Base-by-base conservation (phyloP, 2,329 filamentous ascomycete genomes). In the Cladosporium sp. region DNA sequence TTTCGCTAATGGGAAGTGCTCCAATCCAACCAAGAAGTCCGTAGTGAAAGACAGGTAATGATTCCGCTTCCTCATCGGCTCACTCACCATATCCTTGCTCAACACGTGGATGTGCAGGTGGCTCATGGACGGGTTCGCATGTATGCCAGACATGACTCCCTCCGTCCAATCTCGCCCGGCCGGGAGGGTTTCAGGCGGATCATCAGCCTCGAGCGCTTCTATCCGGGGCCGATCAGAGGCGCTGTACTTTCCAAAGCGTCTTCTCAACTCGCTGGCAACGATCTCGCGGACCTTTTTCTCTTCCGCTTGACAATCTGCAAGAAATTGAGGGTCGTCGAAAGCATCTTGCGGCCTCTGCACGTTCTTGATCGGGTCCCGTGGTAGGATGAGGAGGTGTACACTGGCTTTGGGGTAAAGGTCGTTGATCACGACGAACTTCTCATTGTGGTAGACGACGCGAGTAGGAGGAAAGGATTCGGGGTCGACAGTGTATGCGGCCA, bases 41-140 rank as follows among this genome's bases (percentile, higher is more conserved):
- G 93, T 96, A 35, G 86, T 88, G 79, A 98, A 98, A 69, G 91
- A 95, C 74, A 95, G 92, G 79, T 97, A 98, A 79, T 98, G 95
- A 76, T 93, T 94, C 69, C 88, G 84, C 75, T 94, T 88, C 79
- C 89, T 91, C 78, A 97, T 70, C 55, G 84, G 84, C 12, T 86
- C 84, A 44, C 89, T 92, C 72, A 87, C 84, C 83, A 91, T 89
- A 76, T 99, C 95, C 21, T 87, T 82, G 46, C 91, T 92, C 65
- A 98, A 79, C 33, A 98, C 87, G 77, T 99, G 95, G 4, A 98
- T 83, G 78, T 99, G 95, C 64, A 98, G 76, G 76, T 98, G 92
- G 69, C 86, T 89, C 95, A 99, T 98, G 65, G 90, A 93, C 3
- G 95, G 95, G 70, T 89, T 87, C 3, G 92, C 90, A 79, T 99